These are phyloP conservation scores for Trichoderma aggressivum DNA, from an alignment of 2,329 filamentous ascomycete species.

Conservation along the genomic window DNA sequence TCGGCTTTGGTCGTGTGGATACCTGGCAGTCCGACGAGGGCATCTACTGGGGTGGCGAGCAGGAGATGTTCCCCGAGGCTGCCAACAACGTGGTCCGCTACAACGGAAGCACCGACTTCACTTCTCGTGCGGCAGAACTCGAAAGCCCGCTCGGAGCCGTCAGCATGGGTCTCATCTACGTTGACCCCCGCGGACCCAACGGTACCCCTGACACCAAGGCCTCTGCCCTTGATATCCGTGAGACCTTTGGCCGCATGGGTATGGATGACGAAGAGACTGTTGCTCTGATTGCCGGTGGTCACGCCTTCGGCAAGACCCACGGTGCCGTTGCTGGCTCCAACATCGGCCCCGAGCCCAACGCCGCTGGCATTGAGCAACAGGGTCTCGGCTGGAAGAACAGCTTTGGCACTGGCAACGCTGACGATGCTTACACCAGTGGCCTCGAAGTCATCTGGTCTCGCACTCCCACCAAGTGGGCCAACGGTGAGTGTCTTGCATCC, in stretches of 20 bases:
- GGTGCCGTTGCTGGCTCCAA: conserved; percentile 60
- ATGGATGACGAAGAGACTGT: conserved; percentile 81
- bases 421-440: conserved; percentile 68
- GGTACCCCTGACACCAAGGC: conserved; percentile 66
- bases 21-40: conserved; percentile 73
- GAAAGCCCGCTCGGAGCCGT: conserved; percentile 65
- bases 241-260: conserved; percentile 73
- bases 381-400: conserved; percentile 70
- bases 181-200: conserved; percentile 75
- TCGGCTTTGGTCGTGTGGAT: conserved; percentile 67
- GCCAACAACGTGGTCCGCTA: conserved; percentile 66
- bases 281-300: conserved; percentile 71
- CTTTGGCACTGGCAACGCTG: conserved; percentile 61
- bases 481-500: conserved; percentile 12
- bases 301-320: conserved; percentile 77
- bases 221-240: conserved; percentile 67
- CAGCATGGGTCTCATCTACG: conserved; percentile 72
- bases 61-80: conserved; percentile 57
- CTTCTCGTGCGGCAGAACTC: conserved; percentile 53
- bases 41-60: conserved; percentile 72
- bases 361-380: conserved; percentile 59
- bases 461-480: conserved; percentile 58
- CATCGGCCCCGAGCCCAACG: conserved; percentile 65
- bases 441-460: conserved; percentile 76
- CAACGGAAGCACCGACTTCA: conserved; percentile 49